phyloP scores from a whole-genome alignment of 1,284 basidiomycete species.

The Boletellus sp. region DNA sequence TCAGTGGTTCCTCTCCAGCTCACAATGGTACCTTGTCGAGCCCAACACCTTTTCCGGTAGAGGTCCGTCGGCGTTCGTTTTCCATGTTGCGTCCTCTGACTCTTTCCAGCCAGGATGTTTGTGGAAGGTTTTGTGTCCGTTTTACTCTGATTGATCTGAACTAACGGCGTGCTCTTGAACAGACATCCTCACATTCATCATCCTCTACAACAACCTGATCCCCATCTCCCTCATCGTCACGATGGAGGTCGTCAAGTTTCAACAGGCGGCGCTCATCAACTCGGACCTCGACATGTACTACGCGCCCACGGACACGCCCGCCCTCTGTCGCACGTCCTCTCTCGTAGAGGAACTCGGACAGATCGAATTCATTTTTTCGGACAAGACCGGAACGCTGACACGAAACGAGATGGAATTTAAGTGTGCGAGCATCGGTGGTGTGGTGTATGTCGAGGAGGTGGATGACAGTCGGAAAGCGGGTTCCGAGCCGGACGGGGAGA shows the following conservation, averaged over 20 bases:
- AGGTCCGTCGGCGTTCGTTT: constrained; percentile 42
- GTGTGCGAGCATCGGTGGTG: constrained; percentile 86
- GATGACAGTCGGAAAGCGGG: constrained; percentile 63
- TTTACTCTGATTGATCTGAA: neutral
- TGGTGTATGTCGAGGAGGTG: constrained; percentile 85
- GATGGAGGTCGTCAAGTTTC: constrained; percentile 99
- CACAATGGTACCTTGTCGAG: constrained; percentile 83
- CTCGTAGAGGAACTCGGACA: constrained; percentile 98
- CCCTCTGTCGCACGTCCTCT: constrained; percentile 93
- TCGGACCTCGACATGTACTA: constrained; percentile 98
- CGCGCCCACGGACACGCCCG: constrained; percentile 90
- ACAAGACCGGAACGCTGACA: constrained; percentile 97
- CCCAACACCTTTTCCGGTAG: constrained; percentile 52
- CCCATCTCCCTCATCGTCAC: constrained; percentile 99
- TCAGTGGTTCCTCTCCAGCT: constrained; percentile 77
- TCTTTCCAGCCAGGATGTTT: constrained; percentile 63
- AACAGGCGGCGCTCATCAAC: constrained; percentile 96
- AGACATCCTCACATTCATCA: constrained; percentile 98
- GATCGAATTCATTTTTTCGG: constrained; percentile 98
- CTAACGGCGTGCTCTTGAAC: constrained; percentile 10
- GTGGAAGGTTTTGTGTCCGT: constrained; percentile 60
- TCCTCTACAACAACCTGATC: constrained; percentile 98
- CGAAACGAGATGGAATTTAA: constrained; percentile 99
- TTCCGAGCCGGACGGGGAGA: constrained; percentile 53
- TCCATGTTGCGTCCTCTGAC: neutral